Evolutionary conservation across 2,329 filamentous ascomycete species (phyloP).

Genomic region (Fusarium algeriense): DNA sequence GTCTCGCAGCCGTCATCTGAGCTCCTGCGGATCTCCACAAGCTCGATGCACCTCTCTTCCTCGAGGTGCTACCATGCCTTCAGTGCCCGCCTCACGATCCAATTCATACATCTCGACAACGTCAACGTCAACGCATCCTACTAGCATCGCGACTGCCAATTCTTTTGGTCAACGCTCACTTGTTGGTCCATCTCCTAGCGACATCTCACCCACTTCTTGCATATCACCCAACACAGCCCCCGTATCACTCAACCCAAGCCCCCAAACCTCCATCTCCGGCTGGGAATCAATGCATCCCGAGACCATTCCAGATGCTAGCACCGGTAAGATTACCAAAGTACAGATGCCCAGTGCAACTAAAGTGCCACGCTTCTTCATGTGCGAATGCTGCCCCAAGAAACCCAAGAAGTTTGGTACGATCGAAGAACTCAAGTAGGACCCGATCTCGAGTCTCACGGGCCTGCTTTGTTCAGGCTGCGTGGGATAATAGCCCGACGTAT

Average conservation of each 20-base stretch:
- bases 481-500: constrained; percentile 7
- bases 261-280: constrained; percentile 59
- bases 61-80: constrained; percentile 59
- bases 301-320: constrained; percentile 62
- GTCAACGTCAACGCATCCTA: constrained; percentile 54
- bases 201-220: constrained; percentile 63
- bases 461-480: background rate
- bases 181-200: constrained; percentile 60
- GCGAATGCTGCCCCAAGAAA: constrained; percentile 43
- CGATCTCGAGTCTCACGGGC: no score
- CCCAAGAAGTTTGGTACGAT: constrained; percentile 40
- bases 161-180: constrained; percentile 63
- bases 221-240: constrained; percentile 64
- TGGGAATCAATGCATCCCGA: constrained; percentile 59
- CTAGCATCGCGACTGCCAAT: constrained; percentile 58
- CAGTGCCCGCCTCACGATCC: constrained; percentile 58
- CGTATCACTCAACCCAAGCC: constrained; percentile 63
- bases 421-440: constrained; percentile 71
- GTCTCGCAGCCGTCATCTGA: constrained; percentile 62
- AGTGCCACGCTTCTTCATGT: constrained; percentile 59
- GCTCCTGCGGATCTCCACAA: constrained; percentile 65
- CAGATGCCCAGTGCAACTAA: constrained; percentile 51
- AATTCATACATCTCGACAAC: constrained; percentile 63
- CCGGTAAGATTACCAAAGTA: constrained; percentile 58
- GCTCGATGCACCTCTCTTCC: constrained; percentile 62